phyloP scores from a whole-genome alignment of 2,329 filamentous ascomycete species.

The Mycosphaerelloides madeirae region DNA sequence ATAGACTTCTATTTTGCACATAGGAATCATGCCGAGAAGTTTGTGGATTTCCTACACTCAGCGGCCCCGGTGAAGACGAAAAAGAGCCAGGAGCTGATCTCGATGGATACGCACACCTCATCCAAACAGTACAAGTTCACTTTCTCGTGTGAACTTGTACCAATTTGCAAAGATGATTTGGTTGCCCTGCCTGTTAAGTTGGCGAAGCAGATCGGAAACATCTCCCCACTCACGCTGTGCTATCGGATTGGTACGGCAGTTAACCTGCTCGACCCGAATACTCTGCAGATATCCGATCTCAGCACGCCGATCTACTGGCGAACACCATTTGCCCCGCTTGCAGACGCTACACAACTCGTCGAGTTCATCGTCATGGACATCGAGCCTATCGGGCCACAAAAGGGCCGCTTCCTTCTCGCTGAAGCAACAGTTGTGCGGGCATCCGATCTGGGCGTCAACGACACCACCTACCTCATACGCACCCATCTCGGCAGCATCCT shows the following conservation, averaged over 20 bases:
- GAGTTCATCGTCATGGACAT: conserved; percentile 97
- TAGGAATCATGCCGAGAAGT: conserved; percentile 85
- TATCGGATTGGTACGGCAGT: conserved; percentile 83
- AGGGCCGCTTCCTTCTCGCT: conserved; percentile 76
- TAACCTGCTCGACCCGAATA: conserved; percentile 84
- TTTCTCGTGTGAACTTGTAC: conserved; percentile 82
- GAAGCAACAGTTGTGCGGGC: conserved; percentile 86
- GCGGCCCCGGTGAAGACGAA: conserved; percentile 74
- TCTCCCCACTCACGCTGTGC: conserved; percentile 79
- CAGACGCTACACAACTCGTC: conserved; percentile 76
- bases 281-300: conserved; percentile 85
- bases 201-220: conserved; percentile 82
- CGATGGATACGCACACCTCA: conserved; percentile 84
- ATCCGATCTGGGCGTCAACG: conserved; percentile 78
- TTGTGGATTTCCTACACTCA: conserved; percentile 83
- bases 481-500: conserved; percentile 85
- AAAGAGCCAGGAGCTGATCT: conserved; percentile 89
- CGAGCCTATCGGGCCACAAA: conserved; percentile 68
- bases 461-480: conserved; percentile 80
- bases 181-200: conserved; percentile 88
- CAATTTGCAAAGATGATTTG: conserved; percentile 95
- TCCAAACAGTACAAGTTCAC: conserved; percentile 93
- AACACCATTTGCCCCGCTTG: conserved; percentile 74
- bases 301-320: conserved; percentile 84
- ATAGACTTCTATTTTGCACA: conserved; percentile 93